These are phyloP conservation scores for Pichia exigua DNA, from an alignment of 805 yeast species.

Conservation along the genomic window DNA sequence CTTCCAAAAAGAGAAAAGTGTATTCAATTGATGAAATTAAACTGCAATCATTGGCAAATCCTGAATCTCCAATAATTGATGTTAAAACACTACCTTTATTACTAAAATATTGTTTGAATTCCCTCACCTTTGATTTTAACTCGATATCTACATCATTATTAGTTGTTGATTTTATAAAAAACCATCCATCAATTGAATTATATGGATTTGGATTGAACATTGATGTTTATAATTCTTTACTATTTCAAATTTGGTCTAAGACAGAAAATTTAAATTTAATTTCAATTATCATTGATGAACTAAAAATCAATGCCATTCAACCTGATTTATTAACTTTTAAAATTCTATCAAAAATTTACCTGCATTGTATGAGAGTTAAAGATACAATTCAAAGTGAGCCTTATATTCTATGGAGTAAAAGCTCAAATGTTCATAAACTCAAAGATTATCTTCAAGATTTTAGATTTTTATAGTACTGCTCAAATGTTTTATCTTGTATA, in stretches of 20 bases:
- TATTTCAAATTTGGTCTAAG: conserved; percentile 23
- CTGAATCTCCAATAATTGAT: conserved; percentile 19
- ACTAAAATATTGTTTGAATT: conserved; percentile 21
- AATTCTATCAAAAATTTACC: conserved; percentile 20
- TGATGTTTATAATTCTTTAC: conserved; percentile 24
- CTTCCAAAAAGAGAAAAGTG: not conserved
- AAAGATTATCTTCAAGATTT: conserved; percentile 16
- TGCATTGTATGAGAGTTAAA: conserved; percentile 24
- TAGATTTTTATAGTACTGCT: conserved; percentile 6
- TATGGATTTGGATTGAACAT: conserved; percentile 26
- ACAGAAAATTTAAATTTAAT: conserved; percentile 22
- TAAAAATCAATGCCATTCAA: conserved; percentile 24
- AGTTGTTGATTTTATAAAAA: conserved; percentile 20
- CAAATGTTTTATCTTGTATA: not conserved
- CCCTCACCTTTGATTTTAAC: conserved; percentile 26
- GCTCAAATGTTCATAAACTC: conserved; percentile 20
- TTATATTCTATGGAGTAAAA: conserved; percentile 24
- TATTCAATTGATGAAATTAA: conserved; percentile 8
- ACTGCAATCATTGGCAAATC: conserved; percentile 8
- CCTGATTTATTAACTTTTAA: conserved; percentile 25
- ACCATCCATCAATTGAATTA: conserved; percentile 22
- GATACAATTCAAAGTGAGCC: conserved; percentile 18
- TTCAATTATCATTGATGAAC: conserved; percentile 21
- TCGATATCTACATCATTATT: conserved; percentile 20
- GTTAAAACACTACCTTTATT: conserved; percentile 22